These are phyloP conservation scores for Arthrinium phaeospermum DNA, from an alignment of 2,329 filamentous ascomycete genomes.

Conservation along the genomic window DNA sequence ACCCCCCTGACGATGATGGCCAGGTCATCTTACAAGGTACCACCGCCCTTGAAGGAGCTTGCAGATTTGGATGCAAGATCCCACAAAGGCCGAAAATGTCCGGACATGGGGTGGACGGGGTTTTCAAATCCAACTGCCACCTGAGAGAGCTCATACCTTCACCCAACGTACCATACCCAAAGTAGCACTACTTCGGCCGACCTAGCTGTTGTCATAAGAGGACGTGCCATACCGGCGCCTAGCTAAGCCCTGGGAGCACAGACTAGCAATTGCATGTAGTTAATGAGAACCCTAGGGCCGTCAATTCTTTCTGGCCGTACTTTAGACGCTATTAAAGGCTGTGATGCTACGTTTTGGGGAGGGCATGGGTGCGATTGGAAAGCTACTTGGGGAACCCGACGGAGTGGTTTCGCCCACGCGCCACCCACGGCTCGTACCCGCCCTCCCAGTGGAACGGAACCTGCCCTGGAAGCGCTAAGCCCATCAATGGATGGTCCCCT, in stretches of 20 bases:
- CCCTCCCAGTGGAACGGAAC: not conserved
- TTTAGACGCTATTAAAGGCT: not conserved
- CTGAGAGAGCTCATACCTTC: not conserved
- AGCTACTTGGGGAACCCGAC: not conserved
- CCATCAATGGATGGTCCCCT: conserved; percentile 6
- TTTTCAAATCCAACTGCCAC: not conserved
- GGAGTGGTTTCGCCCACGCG: conserved; percentile 22
- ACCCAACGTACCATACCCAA: not conserved
- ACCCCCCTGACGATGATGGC: not conserved
- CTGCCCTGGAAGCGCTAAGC: not conserved
- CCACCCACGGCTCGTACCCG: conserved; percentile 22
- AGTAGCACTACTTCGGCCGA: not conserved
- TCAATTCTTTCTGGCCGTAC: not conserved
- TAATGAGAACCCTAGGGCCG: not conserved
- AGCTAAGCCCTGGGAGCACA: not conserved
- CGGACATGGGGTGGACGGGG: not conserved
- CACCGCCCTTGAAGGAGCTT: not conserved
- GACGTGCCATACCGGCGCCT: not conserved
- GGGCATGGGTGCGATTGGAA: not conserved
- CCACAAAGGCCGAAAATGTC: not conserved
- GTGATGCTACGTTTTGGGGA: not conserved
- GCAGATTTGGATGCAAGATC: not conserved
- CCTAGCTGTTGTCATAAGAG: not conserved
- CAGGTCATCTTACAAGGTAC: not conserved
- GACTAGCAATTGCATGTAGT: not conserved